Base-by-base conservation (phyloP, 2,329 filamentous ascomycete genomes). In the Verticillium zaregamsianum region DNA sequence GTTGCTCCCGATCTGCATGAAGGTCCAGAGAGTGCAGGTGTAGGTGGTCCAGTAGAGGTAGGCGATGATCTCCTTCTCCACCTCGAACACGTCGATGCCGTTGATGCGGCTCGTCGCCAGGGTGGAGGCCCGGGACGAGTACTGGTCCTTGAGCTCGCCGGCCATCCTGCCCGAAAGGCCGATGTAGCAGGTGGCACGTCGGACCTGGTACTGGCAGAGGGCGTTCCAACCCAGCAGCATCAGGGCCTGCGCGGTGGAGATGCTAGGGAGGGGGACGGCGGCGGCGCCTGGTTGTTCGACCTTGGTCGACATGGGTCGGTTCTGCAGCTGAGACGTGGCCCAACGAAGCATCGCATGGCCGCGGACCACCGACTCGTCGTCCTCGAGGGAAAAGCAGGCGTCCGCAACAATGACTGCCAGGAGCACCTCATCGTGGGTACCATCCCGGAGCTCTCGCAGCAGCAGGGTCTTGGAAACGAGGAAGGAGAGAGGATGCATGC, bases 391-490 rank as follows among this genome's bases (percentile, higher is more conserved):
- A 49, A 75, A 72, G 60, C 70, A 74, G 15, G 76, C 76, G 40
- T 78, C 76, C 3, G 74, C 76, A 4, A 79, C 68, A 59, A 79
- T 76, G 12, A 71, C 63, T 6, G 76, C 76, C 37, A 79, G 68
- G 11, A 78, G 70, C 23, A 74, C 69, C 59, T 75, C 72, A 61
- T 77, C 76, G 54, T 76, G 72, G 5, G 73, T 76, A n/a, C 69
- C 72, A 60, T 76, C 74, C 25, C 74, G 71, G 9, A 76, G 68
- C 39, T 75, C 73, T 39, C 73, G 69, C 17, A 77, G 69, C 9
- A 79, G 69, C 9, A 79, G 65, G 1, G 76, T 78, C 65, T 79
- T 79, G 59, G 76, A 78, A 17, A 79, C 67, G 17, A 78, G 67
- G 59, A 74, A 73, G 9, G 76, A 76, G 7, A 79, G 65, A 31